phyloP scores from a whole-genome alignment of 2,329 filamentous ascomycete genomes.

The Leptosphaerulina australis region DNA sequence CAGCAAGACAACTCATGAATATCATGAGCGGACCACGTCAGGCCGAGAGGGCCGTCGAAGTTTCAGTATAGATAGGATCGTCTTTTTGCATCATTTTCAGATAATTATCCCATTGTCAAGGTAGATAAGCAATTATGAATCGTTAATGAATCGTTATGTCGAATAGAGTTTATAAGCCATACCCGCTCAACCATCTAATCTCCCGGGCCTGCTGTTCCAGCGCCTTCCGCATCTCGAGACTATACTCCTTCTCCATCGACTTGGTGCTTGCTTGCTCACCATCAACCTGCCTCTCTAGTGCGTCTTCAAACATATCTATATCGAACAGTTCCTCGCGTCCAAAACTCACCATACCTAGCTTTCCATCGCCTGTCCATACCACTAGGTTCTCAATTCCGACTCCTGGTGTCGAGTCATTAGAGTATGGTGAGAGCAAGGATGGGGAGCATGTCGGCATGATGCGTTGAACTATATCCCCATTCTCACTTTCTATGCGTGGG shows the following conservation, averaged over 20 bases:
- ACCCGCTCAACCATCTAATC: constrained; percentile 72
- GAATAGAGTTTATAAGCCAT: constrained; percentile 62
- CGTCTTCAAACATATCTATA: constrained; percentile 41
- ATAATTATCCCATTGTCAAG: too few species aligned
- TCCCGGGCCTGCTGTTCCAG: constrained; percentile 80
- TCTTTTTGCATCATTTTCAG: too few species aligned
- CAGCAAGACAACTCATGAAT: too few species aligned
- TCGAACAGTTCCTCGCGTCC: constrained; percentile 42
- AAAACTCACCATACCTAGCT: constrained; percentile 71
- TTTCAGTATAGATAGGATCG: too few species aligned
- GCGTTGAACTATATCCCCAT: constrained; percentile 78
- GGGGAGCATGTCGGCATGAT: constrained; percentile 65
- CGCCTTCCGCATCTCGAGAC: constrained; percentile 73
- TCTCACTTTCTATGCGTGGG: neutral
- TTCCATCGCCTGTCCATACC: constrained; percentile 84
- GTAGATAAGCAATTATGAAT: too few species aligned
- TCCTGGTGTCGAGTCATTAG: constrained; percentile 9
- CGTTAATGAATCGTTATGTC: too few species aligned
- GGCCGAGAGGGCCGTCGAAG: too few species aligned
- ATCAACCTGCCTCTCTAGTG: constrained; percentile 47
- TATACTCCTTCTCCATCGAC: constrained; percentile 67
- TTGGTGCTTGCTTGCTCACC: constrained; percentile 48
- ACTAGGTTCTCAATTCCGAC: constrained; percentile 68
- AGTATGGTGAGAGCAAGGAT: constrained; percentile 11
- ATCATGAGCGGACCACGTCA: too few species aligned